phyloP scores from a whole-genome alignment of 495 filamentous ascomycete genomes.

The Neurospora sp. region DNA sequence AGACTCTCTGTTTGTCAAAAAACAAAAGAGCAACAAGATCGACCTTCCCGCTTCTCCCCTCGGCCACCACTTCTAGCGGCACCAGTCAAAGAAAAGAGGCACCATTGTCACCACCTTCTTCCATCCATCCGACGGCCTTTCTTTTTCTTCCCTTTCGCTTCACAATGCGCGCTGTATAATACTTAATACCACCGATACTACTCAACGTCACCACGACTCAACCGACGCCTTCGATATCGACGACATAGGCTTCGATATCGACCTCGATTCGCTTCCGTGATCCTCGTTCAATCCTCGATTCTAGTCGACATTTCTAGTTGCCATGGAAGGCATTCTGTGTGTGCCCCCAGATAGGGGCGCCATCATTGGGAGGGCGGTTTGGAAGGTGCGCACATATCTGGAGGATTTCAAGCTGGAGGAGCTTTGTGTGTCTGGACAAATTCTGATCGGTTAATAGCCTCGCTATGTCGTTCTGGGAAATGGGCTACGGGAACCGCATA shows the following conservation, averaged over 20 bases:
- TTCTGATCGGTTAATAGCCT: constrained; percentile 20
- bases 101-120: not conserved
- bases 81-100: constrained; percentile 3
- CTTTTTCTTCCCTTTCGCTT: not conserved
- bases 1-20: not conserved
- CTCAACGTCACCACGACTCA: not conserved
- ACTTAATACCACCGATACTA: constrained; percentile 4
- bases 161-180: constrained; percentile 14
- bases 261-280: constrained; percentile 2
- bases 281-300: not conserved
- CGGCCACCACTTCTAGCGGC: not conserved
- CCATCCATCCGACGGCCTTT: not conserved
- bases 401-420: not conserved
- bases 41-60: not conserved
- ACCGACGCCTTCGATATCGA: constrained; percentile 10
- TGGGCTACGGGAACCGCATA: constrained; percentile 11
- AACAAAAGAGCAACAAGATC: not conserved
- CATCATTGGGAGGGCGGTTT: constrained; percentile 44
- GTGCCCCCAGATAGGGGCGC: constrained; percentile 46
- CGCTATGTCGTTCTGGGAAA: constrained; percentile 38
- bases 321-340: constrained; percentile 46
- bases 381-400: constrained; percentile 38
- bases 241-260: not conserved
- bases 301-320: not conserved
- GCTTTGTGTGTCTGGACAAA: not conserved